Evolutionary conservation across 202 grass and related monocot genomes (phyloP), one percentile per base, ranked within the genome.

Genomic region (Digitaria exilis): DNA sequence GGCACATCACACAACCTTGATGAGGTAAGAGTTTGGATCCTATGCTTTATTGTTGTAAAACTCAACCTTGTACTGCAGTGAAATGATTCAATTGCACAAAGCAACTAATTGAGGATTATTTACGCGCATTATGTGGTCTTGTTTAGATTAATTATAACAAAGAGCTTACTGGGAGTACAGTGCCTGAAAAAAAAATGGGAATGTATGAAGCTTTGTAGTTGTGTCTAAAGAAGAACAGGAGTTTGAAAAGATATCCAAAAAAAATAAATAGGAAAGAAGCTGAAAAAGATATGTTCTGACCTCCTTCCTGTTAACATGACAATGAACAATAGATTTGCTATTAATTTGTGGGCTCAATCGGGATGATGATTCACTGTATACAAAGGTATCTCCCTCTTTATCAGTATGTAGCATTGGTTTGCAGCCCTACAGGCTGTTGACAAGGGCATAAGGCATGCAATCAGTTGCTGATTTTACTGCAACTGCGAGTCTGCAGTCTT

Each of bases 1-100:
- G 85, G 71, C 60, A 78, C 81, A 61, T 76, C 87, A 39, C 69
- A 88, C 72, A 85, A 76, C 52, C 80, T 92, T 85, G 71, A 98
- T 84, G 89, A 98, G 96, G 96, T 94, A 90, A 81, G 9, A 57
- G 16, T 48, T 10, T 28, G 21, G 4, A 19, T 25, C 18, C 6
- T 54, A 59, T 71, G 16, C 24, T 71, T 71, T 44, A 12, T 22
- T 61, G 7, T 48, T 60, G 11, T 43, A 6, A 61, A 32, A 21
- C 0, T 82, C 52, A 72, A 42, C n/a, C 11, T 59, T 30, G 17
- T 30, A 35, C 45, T 71, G 16, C 44, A 46, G 35, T 69, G 16
- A 84, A 68, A 61, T 68, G 22, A 75, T 45, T 76, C 4, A 5
- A 65, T 64, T 14, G 31, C 69, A 19, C 14, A 0, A 5, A 61